Conservation (phyloP, 345 rosid species). For the Ceriops decandra region DNA sequence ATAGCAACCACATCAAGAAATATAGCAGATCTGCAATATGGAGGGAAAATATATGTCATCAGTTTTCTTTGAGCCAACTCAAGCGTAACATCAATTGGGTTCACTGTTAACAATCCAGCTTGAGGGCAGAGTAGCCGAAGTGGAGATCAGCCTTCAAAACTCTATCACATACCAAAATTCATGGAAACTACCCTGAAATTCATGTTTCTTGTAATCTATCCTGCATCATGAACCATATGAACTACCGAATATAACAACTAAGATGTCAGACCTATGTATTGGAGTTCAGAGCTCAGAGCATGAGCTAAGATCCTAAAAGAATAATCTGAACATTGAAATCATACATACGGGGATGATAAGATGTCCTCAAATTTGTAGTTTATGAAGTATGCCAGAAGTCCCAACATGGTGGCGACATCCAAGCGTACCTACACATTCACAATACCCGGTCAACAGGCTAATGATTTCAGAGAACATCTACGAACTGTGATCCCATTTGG, state of each 20-base stretch:
- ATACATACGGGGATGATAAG: constrained; percentile 73
- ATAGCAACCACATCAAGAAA: constrained; percentile 79
- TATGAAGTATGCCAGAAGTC: constrained; percentile 81
- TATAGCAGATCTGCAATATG: constrained; percentile 65
- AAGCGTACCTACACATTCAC: constrained; percentile 67
- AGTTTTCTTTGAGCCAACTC: constrained; percentile 3
- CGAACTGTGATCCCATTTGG: too few species aligned
- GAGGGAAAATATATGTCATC: not conserved
- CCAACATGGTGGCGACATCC: constrained; percentile 78
- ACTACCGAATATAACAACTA: not conserved
- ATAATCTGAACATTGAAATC: constrained; percentile 6
- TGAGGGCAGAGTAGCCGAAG: not conserved
- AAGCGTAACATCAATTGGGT: not conserved
- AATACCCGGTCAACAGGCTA: constrained; percentile 15
- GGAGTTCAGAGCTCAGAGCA: not conserved
- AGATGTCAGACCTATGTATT: not conserved
- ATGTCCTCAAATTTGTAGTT: constrained; percentile 93
- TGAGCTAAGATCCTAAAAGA: not conserved
- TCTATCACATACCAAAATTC: not conserved
- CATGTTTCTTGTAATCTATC: not conserved
- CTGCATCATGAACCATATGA: not conserved
- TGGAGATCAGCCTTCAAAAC: not conserved
- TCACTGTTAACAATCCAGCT: not conserved
- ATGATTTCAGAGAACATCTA: too few species aligned
- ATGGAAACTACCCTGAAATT: not conserved